A percentile compares a stretch with the other conserved stretches of the same genome.
These are phyloP conservation scores for Mimosa pudica DNA, from an alignment of 306 rosid species.

Conservation along the genomic window DNA sequence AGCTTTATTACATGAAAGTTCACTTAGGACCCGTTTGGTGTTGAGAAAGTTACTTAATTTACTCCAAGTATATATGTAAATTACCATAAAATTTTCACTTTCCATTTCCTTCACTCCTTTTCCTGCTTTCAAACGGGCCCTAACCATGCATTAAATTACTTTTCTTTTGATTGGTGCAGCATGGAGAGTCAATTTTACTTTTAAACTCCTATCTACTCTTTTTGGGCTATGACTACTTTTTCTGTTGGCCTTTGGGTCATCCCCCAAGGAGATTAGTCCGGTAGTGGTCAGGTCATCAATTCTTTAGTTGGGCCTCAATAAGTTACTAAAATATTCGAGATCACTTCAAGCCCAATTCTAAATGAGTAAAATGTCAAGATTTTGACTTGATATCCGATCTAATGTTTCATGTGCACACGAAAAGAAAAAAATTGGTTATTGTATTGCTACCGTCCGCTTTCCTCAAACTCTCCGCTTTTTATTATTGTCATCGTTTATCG, in stretches of 20 bases:
- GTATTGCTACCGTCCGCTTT: no score
- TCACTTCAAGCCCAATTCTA: background rate
- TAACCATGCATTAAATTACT: background rate
- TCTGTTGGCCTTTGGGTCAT: background rate
- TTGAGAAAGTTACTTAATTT: no score
- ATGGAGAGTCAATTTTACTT: background rate
- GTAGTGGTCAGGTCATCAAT: background rate
- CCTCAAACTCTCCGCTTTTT: no score
- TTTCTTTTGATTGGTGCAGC: background rate
- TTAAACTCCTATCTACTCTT: background rate
- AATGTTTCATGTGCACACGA: background rate
- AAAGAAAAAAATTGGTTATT: no score
- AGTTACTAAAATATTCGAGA: background rate
- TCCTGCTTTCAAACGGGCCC: no score
- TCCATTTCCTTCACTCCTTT: no score
- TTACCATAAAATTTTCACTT: no score
- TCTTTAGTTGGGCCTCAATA: background rate
- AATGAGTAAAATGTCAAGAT: background rate
- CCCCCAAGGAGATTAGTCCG: background rate
- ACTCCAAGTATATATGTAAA: no score
- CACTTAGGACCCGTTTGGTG: no score
- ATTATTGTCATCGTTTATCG: background rate
- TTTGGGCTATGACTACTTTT: background rate
- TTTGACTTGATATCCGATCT: background rate
- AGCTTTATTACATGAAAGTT: no score